phyloP scores from a whole-genome alignment of 345 rosid species.

The Arabidopsis thaliana region DNA sequence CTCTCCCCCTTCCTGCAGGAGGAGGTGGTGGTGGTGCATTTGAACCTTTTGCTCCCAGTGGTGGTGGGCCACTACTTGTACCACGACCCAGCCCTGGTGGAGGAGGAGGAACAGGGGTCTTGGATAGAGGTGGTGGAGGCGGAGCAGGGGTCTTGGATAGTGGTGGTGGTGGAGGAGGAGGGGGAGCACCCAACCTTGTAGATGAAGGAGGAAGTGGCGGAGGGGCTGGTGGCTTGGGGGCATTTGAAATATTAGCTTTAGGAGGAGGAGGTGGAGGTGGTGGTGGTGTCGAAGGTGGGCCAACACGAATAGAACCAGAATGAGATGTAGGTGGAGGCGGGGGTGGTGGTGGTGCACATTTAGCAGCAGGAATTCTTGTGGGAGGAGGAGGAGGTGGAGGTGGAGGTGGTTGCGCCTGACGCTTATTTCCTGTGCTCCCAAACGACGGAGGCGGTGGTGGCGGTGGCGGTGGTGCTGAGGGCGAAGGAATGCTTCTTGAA shows the following conservation, averaged over 20 bases:
- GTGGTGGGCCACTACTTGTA: constrained; percentile 50
- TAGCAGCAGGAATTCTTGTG: constrained; percentile 10
- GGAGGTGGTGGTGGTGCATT: constrained; percentile 79
- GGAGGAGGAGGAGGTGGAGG: constrained; percentile 41
- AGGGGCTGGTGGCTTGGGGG: constrained; percentile 42
- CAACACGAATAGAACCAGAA: constrained; percentile 29
- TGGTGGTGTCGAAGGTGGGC: constrained; percentile 39
- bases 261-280: constrained; percentile 41
- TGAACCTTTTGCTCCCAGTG: constrained; percentile 57
- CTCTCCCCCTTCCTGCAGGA: constrained; percentile 66
- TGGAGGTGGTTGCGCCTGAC: constrained; percentile 32
- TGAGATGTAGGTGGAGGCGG: constrained; percentile 40
- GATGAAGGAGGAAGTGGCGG: constrained; percentile 37
- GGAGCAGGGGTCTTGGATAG: constrained; percentile 39
- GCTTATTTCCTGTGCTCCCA: constrained; percentile 23
- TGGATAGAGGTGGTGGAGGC: constrained; percentile 66
- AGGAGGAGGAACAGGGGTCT: constrained; percentile 61
- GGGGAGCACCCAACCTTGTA: constrained; percentile 35
- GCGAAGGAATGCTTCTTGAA: constrained; percentile 41
- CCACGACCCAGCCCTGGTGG: constrained; percentile 58
- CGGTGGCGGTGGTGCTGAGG: constrained; percentile 47
- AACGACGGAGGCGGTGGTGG: constrained; percentile 47
- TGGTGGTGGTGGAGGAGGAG: constrained; percentile 49
- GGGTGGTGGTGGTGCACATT: constrained; percentile 45
- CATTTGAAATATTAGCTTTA: constrained; percentile 38